phyloP scores from a whole-genome alignment of 495 filamentous ascomycete species.

The Cetradonia linearis region DNA sequence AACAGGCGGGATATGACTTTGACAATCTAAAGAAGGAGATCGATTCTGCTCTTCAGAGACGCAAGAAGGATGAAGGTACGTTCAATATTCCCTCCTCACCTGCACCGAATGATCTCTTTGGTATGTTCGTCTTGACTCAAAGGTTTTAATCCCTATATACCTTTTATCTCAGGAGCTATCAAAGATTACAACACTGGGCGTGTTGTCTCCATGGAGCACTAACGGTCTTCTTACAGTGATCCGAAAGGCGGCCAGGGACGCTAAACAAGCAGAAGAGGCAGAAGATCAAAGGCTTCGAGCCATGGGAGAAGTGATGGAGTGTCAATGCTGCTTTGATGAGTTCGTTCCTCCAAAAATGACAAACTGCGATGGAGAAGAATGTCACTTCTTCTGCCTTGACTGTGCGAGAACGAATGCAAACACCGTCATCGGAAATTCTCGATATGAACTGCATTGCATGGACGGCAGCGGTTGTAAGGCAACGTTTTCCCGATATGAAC shows the following conservation, averaged over 20 bases:
- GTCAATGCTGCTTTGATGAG: slow-evolving; percentile 61
- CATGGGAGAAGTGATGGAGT: slow-evolving; percentile 43
- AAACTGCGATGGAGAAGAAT: slow-evolving; percentile 48
- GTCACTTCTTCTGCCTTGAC: slow-evolving; percentile 58
- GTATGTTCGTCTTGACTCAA: not conserved
- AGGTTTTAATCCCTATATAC: not conserved
- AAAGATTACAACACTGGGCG: not conserved
- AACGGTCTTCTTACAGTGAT: slow-evolving; percentile 12
- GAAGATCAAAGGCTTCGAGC: slow-evolving; percentile 37
- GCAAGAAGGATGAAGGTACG: slow-evolving; percentile 23
- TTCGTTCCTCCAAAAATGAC: slow-evolving; percentile 55
- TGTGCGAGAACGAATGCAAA: slow-evolving; percentile 59
- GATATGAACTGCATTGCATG: slow-evolving; percentile 50
- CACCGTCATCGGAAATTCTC: slow-evolving; percentile 51
- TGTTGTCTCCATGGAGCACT: not conserved
- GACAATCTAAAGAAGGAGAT: slow-evolving; percentile 28
- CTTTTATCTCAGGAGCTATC: not conserved
- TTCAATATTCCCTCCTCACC: not conserved
- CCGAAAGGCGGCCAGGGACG: slow-evolving; percentile 23
- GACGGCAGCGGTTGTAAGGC: slow-evolving; percentile 42
- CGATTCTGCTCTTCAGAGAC: slow-evolving; percentile 27
- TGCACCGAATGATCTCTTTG: not conserved
- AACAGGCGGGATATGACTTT: slow-evolving; percentile 22
- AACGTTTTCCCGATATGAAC: slow-evolving; percentile 39
- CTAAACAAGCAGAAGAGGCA: slow-evolving; percentile 34